A percentile compares a stretch with the other conserved stretches of the same genome.
Evolutionary conservation across 306 rosid species (phyloP).

Genomic region (Cucurbita ficifolia): DNA sequence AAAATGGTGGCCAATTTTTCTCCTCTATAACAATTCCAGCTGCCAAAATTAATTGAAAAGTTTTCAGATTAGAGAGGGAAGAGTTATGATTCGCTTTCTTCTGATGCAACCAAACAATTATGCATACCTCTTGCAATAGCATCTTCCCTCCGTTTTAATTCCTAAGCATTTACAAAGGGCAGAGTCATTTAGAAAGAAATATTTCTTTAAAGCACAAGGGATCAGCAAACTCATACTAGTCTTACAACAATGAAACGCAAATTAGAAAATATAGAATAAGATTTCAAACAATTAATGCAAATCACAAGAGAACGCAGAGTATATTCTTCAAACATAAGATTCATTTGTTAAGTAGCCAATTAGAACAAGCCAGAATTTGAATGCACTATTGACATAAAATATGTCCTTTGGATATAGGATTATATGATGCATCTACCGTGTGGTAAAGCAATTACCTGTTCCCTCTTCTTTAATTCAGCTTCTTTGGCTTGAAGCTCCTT

Average conservation of each 20-base stretch:
- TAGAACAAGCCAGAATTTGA: neutral
- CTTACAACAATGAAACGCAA: neutral
- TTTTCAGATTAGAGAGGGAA: neutral
- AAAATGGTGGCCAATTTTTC: slow-evolving; percentile 91
- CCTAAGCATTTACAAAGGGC: slow-evolving; percentile 28
- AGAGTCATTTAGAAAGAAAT: neutral
- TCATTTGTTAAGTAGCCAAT: neutral
- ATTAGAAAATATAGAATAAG: neutral
- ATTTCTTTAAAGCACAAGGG: neutral
- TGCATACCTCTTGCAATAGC: slow-evolving; percentile 57
- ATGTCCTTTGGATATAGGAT: neutral
- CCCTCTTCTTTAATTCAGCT: slow-evolving; percentile 73
- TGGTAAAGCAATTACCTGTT: slow-evolving; percentile 41
- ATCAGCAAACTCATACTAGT: slow-evolving; percentile 10
- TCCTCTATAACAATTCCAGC: slow-evolving; percentile 76
- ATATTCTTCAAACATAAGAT: neutral
- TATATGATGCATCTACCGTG: neutral
- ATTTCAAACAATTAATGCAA: neutral
- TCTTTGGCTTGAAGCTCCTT: slow-evolving; percentile 79
- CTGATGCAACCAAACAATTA: slow-evolving; percentile 13
- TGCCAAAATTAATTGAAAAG: slow-evolving; percentile 20
- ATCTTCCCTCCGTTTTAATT: slow-evolving; percentile 68
- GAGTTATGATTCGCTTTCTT: neutral
- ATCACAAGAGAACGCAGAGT: neutral
- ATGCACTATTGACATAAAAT: neutral